These are phyloP conservation scores for Pseudopithomyces chartarum DNA, from an alignment of 2,329 filamentous ascomycete genomes.

Conservation along the genomic window DNA sequence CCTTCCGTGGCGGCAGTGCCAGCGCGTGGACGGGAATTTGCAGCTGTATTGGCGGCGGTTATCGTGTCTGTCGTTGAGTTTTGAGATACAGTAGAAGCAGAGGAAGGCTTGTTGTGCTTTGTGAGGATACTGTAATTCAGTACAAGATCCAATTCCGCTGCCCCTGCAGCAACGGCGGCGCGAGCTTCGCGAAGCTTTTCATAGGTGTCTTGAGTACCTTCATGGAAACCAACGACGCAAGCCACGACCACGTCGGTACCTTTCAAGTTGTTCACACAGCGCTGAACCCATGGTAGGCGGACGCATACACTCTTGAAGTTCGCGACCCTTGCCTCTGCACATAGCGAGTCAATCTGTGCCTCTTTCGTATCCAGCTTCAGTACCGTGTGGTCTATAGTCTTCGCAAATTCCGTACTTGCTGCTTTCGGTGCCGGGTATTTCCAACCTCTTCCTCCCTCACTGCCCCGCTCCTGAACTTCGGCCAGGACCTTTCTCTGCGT, in stretches of 20 bases:
- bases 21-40: slow-evolving; percentile 21
- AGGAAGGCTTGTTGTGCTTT: slow-evolving; percentile 26
- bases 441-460: slow-evolving; percentile 15
- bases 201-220: slow-evolving; percentile 59
- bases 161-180: slow-evolving; percentile 56
- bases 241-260: slow-evolving; percentile 57
- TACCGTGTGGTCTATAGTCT: slow-evolving; percentile 56
- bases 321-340: slow-evolving; percentile 57
- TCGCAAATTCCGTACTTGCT: slow-evolving; percentile 37
- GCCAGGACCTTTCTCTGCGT: slow-evolving; percentile 35
- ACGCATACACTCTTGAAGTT: slow-evolving; percentile 63
- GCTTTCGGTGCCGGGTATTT: slow-evolving; percentile 33
- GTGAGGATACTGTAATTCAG: slow-evolving; percentile 59
- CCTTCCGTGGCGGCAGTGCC: slow-evolving; percentile 16
- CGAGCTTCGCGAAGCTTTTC: slow-evolving; percentile 59
- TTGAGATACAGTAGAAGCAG: slow-evolving; percentile 12
- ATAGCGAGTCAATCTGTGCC: slow-evolving; percentile 58
- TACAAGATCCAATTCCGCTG: slow-evolving; percentile 64
- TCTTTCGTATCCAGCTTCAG: slow-evolving; percentile 55
- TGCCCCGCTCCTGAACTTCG: slow-evolving; percentile 34
- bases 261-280: slow-evolving; percentile 55
- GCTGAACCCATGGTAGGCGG: slow-evolving; percentile 57
- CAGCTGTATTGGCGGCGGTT: slow-evolving; percentile 39
- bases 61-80: slow-evolving; percentile 41
- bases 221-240: slow-evolving; percentile 65